Conservation (phyloP, 2,329 filamentous ascomycete species). For the Cercospora berteroae region DNA sequence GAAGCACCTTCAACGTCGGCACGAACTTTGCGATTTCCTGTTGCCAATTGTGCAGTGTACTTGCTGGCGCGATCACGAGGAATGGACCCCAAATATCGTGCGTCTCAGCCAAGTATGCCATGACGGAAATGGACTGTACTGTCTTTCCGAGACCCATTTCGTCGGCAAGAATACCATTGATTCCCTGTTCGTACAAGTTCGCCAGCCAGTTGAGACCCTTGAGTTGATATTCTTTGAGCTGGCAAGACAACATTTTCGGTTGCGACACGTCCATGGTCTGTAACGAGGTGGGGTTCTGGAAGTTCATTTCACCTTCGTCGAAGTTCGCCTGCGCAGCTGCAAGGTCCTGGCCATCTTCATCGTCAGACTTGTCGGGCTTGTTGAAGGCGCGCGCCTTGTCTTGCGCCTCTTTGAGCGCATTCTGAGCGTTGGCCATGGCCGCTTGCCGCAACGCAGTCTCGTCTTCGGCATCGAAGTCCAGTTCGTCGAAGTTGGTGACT, state of each 20-base stretch:
- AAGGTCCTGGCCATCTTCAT: conserved; percentile 50
- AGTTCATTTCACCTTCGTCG: conserved; percentile 98
- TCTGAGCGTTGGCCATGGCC: conserved; percentile 93
- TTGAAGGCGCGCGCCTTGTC: conserved; percentile 93
- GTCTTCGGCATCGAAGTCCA: conserved; percentile 94
- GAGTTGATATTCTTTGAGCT: conserved; percentile 97
- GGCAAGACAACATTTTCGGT: conserved; percentile 86
- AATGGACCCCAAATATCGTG: conserved; percentile 99
- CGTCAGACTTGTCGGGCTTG: conserved; percentile 53
- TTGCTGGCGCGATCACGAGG: conserved; percentile 91
- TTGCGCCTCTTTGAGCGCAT: conserved; percentile 90
- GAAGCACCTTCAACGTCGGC: conserved; percentile 87
- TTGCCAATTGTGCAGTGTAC: conserved; percentile 98
- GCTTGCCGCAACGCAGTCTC: conserved; percentile 77
- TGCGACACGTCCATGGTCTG: conserved; percentile 93
- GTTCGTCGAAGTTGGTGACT: conserved; percentile 89
- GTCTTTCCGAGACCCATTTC: conserved; percentile 99
- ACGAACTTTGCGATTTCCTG: conserved; percentile 97
- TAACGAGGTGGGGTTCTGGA: conserved; percentile 94
- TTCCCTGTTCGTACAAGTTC: conserved; percentile 97
- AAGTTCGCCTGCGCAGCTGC: conserved; percentile 51
- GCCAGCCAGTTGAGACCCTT: conserved; percentile 99
- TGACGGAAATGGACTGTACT: conserved; percentile 97
- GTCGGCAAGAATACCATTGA: conserved; percentile 97
- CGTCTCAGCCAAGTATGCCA: conserved; percentile 96